Evolutionary conservation across 495 filamentous ascomycete species (phyloP).

Genomic region (Sphaerosporella brunnea): DNA sequence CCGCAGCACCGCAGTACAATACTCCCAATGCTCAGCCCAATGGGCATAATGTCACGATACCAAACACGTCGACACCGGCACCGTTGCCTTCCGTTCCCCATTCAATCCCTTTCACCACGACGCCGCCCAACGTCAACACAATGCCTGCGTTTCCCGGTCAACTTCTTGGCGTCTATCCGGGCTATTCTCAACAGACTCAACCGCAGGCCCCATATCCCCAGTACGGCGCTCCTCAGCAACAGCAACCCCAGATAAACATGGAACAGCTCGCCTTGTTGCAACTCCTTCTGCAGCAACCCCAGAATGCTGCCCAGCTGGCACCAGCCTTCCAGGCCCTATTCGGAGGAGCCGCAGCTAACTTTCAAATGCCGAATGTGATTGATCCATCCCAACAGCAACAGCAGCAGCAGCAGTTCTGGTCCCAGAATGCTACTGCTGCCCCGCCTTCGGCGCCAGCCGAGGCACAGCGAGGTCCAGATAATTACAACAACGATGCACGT

Average conservation of each 20-base stretch:
- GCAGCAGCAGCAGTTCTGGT: conserved; percentile 4
- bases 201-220: conserved; percentile 13
- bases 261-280: conserved; percentile 48
- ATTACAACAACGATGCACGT: conserved; percentile 8
- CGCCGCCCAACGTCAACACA: conserved; percentile 27
- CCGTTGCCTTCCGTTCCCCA: neutral
- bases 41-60: conserved; percentile 13
- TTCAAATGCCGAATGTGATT: conserved; percentile 1
- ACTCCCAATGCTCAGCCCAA: conserved; percentile 17
- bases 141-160: conserved; percentile 16
- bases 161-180: conserved; percentile 18
- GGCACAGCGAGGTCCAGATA: neutral
- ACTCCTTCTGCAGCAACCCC: conserved; percentile 30
- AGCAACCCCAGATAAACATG: conserved; percentile 27
- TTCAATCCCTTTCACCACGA: conserved; percentile 23
- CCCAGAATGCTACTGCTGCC: neutral
- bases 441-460: neutral
- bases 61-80: too few relatives aligned
- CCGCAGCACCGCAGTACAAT: conserved; percentile 24
- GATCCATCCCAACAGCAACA: neutral
- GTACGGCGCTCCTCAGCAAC: conserved; percentile 11
- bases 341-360: conserved; percentile 1
- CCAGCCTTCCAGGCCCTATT: conserved; percentile 9
- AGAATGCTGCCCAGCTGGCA: conserved; percentile 13
- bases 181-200: conserved; percentile 29